Percentiles rank a stretch among this genome's conserved stretches.
phyloP scores from a whole-genome alignment of 1,139 yeast genomes.

The Spathaspora sp. region DNA sequence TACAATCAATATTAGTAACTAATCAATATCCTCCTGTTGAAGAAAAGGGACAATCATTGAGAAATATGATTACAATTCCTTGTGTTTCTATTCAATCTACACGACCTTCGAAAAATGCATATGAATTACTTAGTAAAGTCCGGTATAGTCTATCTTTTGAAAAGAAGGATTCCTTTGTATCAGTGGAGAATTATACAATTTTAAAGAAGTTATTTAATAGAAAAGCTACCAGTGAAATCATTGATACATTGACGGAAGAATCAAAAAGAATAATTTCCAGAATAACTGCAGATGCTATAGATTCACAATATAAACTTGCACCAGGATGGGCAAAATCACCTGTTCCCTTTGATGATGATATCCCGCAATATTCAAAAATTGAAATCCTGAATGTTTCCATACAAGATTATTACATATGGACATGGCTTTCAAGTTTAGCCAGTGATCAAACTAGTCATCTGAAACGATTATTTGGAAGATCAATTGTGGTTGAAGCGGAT shows the following conservation, averaged over 20 bases:
- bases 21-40: constrained; percentile 67
- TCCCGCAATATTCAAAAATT: constrained; percentile 48
- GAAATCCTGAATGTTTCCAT: constrained; percentile 63
- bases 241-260: constrained; percentile 69
- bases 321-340: constrained; percentile 43
- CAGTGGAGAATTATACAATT: constrained; percentile 77
- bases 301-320: constrained; percentile 36
- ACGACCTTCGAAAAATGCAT: constrained; percentile 50
- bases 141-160: constrained; percentile 69
- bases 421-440: constrained; percentile 80
- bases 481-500: constrained; percentile 71
- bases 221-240: constrained; percentile 53
- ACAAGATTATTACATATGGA: constrained; percentile 88
- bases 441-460: constrained; percentile 68
- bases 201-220: constrained; percentile 71
- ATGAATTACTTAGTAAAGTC: constrained; percentile 50
- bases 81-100: constrained; percentile 70
- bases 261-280: constrained; percentile 67
- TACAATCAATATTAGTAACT: constrained; percentile 61
- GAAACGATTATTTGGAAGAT: constrained; percentile 74
- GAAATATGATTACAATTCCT: constrained; percentile 44
- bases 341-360: constrained; percentile 23
- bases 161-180: constrained; percentile 65
- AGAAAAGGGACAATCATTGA: constrained; percentile 35
- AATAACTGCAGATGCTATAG: constrained; percentile 46